These are phyloP conservation scores for Diaporthe ilicicola DNA, from an alignment of 2,329 filamentous ascomycete genomes.

Conservation along the genomic window DNA sequence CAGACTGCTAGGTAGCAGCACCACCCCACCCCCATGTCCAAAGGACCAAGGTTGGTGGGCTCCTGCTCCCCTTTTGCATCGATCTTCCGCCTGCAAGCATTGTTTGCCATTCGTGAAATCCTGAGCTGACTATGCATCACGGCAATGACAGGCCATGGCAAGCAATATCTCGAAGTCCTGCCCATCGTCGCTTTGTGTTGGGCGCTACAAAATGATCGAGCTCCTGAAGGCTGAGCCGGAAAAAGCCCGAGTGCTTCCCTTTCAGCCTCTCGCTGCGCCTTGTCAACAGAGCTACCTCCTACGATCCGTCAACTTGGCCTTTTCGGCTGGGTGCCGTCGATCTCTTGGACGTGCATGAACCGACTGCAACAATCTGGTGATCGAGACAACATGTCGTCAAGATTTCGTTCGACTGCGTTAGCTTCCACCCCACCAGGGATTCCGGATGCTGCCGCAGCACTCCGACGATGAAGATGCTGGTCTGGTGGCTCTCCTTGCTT, in stretches of 20 bases:
- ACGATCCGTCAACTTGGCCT: background rate
- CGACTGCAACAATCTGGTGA: background rate
- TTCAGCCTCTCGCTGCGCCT: background rate
- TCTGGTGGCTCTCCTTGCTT: background rate
- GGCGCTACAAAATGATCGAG: background rate
- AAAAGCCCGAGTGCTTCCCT: no score
- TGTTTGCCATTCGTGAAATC: background rate
- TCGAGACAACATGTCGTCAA: background rate
- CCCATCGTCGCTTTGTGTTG: background rate
- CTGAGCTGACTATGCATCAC: background rate
- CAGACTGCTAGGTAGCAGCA: background rate
- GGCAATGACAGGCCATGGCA: no score
- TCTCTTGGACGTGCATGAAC: constrained; percentile 9
- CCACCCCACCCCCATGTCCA: background rate
- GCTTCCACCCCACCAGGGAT: background rate
- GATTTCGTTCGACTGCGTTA: background rate
- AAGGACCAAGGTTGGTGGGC: no score
- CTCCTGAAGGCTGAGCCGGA: background rate
- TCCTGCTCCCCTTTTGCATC: no score
- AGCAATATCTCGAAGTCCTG: no score
- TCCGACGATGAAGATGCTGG: background rate
- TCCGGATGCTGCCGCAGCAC: background rate
- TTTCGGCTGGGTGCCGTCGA: background rate
- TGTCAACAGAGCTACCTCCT: background rate
- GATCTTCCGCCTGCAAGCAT: background rate